Percentiles rank a stretch among this genome's conserved stretches.
Conservation (phyloP, 768 basidiomycete species). For the Auricularia heimuer region DNA sequence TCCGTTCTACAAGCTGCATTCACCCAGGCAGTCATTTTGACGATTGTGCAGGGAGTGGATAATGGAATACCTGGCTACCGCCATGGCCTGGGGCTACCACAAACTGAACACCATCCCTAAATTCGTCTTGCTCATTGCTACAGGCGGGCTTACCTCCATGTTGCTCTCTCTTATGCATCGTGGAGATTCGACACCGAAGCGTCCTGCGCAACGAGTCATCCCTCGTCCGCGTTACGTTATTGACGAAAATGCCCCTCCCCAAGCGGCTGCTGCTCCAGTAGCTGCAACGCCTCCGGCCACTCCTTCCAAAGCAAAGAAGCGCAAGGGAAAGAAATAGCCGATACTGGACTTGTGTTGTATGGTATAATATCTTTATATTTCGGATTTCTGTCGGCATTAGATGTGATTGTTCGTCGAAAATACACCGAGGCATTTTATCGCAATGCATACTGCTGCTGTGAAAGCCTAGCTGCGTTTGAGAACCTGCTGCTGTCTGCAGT, state of each 20-base stretch:
- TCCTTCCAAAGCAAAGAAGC: slow-evolving; percentile 19
- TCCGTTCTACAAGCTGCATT: slow-evolving; percentile 20
- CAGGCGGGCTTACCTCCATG: slow-evolving; percentile 58
- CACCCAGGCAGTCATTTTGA: slow-evolving; percentile 4
- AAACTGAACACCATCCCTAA: slow-evolving; percentile 47
- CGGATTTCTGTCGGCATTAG: not conserved
- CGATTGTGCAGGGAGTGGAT: slow-evolving; percentile 47
- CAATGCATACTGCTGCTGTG: no score
- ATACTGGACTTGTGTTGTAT: not conserved
- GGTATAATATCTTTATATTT: not conserved
- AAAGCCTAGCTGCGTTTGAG: no score
- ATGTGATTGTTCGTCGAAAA: no score
- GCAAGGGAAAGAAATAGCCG: slow-evolving; percentile 27
- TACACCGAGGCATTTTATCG: no score
- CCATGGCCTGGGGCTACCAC: slow-evolving; percentile 43
- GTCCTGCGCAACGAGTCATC: not conserved
- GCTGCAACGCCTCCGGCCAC: slow-evolving; percentile 9
- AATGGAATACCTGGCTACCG: slow-evolving; percentile 47
- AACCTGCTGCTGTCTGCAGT: no score
- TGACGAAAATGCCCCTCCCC: not conserved
- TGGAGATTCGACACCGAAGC: slow-evolving; percentile 5
- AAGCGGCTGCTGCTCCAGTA: slow-evolving; percentile 1
- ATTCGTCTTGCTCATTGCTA: slow-evolving; percentile 57
- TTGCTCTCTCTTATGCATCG: slow-evolving; percentile 56
- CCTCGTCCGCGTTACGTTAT: slow-evolving; percentile 2